Evolutionary conservation across 2,329 filamentous ascomycete genomes (phyloP).

Genomic region (Tothia fuscella): DNA sequence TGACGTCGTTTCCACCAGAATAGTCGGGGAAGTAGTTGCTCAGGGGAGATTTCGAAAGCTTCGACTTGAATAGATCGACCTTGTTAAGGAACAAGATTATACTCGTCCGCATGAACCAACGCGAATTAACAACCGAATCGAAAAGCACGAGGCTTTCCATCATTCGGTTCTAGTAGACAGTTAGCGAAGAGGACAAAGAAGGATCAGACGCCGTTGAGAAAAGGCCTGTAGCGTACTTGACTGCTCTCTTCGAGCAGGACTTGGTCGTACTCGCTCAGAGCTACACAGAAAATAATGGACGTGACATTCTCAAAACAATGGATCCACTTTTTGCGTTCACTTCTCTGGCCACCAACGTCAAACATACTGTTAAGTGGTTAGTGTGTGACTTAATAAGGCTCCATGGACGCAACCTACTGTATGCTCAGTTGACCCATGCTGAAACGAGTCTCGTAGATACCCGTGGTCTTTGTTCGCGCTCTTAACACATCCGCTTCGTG

Average conservation of each 20-base stretch:
- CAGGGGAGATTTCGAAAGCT: conserved; percentile 76
- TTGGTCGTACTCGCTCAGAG: conserved; percentile 95
- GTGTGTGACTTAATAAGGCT: conserved; percentile 16
- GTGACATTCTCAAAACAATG: conserved; percentile 99
- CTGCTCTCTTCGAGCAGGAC: conserved; percentile 93
- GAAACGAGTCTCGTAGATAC: conserved; percentile 97
- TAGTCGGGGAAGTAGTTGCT: conserved; percentile 97
- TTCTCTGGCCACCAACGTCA: conserved; percentile 92
- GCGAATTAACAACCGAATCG: conserved; percentile 95
- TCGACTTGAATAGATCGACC: conserved; percentile 94
- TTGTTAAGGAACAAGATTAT: conserved; percentile 99
- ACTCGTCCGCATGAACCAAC: conserved; percentile 98
- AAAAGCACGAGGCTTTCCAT: conserved; percentile 96
- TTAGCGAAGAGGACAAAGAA: conserved; percentile 13
- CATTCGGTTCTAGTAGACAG: conserved; percentile 72
- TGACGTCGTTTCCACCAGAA: conserved; percentile 93
- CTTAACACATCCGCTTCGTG: conserved; percentile 90
- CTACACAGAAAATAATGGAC: conserved; percentile 98
- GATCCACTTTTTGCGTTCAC: conserved; percentile 99
- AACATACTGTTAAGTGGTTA: conserved; percentile 65
- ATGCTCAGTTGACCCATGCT: conserved; percentile 98
- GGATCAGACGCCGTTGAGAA: not conserved
- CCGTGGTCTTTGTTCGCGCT: conserved; percentile 93
- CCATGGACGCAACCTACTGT: conserved; percentile 54
- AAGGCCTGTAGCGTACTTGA: conserved; percentile 59